Base-by-base conservation (phyloP, 2,329 filamentous ascomycete species). In the Xylariomycetidae sp. region DNA sequence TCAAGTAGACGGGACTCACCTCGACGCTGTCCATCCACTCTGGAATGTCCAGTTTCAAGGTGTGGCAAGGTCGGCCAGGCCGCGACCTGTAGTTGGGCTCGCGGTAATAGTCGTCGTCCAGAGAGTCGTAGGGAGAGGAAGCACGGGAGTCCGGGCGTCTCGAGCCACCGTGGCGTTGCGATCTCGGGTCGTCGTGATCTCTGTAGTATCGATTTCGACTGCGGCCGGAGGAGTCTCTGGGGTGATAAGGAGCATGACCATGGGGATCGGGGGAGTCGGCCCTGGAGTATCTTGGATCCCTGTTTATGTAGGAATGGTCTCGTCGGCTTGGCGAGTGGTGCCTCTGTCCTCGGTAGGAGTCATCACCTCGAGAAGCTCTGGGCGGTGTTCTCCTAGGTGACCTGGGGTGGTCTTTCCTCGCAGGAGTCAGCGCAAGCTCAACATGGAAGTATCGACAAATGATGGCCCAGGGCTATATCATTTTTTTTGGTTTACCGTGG, bases 401-500 rank as follows among this genome's bases (percentile, higher is more conserved):
- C 34, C 55, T 58, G 48, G 55, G 56, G 41, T 50, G 46, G 46
- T 56, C 54, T 57, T 57, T 49, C 46, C 52, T 51, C 50, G 38
- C 31, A 47, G 46, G 49, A 54, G 55, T 58, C 42, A 58, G 55
- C 55, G 40, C 43, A 50, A 43, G 46, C 50, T 55, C 54, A 46
- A 8, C 8, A 37, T 34, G 35, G 38, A 35, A 25, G 46, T 41
- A 27, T 49, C 39, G 33, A 50, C 39, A 46, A 44, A 36, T 36
- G 37, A 35, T 51, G 42, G 46, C 50, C 50, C 51, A 56, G 53
- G n/a, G 54, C 50, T 51, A 38, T 52, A 48, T 51, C 45, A 48
- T 53, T 55, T n/a, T n/a, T n/a, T n/a, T n/a, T n/a, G n/a, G n/a
- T n/a, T 57, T 58, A 58, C 54, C 54, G 51, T 58, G 54, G 50